A percentile compares a stretch with the other conserved stretches of the same genome.
Evolutionary conservation across 1,284 basidiomycete genomes (phyloP).

Genomic region (Spongispora temasekensis): DNA sequence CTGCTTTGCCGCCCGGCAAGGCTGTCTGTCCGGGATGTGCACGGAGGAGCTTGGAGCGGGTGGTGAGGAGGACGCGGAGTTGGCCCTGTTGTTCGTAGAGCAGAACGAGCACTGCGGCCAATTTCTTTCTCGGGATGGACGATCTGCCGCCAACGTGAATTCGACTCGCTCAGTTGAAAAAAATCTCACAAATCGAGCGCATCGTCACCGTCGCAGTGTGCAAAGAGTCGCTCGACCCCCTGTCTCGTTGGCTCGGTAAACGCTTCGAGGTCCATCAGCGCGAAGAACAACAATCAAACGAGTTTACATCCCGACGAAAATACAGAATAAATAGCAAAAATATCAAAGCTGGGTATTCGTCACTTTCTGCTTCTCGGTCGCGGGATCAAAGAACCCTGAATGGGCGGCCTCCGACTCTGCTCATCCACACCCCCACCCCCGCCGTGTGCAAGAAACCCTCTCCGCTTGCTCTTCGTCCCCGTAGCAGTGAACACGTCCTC

Average conservation of each 20-base stretch:
- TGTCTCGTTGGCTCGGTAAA: constrained; percentile 38
- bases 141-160: constrained; percentile 39
- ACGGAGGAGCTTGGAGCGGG: constrained; percentile 75
- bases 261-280: constrained; percentile 14
- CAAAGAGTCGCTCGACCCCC: constrained; percentile 45
- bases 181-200: constrained; percentile 54
- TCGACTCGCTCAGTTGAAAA: background rate
- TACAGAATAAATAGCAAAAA: constrained; percentile 29
- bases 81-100: constrained; percentile 68
- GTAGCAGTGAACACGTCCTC: constrained; percentile 51
- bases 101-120: constrained; percentile 78
- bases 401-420: constrained; percentile 8
- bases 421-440: constrained; percentile 56
- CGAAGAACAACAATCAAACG: background rate
- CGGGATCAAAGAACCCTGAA: constrained; percentile 28
- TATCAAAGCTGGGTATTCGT: constrained; percentile 2
- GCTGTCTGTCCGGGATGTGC: constrained; percentile 81
- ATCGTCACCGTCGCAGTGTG: constrained; percentile 32
- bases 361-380: constrained; percentile 24
- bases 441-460: constrained; percentile 70
- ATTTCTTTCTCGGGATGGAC: constrained; percentile 45
- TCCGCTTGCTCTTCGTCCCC: constrained; percentile 52
- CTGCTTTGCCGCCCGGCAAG: constrained; percentile 81
- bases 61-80: constrained; percentile 80
- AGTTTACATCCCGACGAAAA: constrained; percentile 6